Evolutionary conservation across 306 rosid genomes (phyloP).

Genomic region (Citrullus amarus): DNA sequence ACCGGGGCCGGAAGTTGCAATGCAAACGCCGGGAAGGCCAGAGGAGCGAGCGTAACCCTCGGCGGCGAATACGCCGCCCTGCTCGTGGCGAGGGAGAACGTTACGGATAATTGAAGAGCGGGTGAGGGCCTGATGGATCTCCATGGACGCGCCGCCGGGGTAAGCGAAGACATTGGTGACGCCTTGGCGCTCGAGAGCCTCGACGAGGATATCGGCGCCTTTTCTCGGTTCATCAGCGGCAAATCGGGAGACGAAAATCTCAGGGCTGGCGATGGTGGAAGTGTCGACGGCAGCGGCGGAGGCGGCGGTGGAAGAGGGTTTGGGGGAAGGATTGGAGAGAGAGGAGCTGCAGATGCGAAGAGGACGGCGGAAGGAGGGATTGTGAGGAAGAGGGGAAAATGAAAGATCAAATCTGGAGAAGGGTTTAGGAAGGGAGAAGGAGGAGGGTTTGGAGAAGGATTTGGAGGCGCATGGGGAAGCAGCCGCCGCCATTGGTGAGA

Average conservation of each 20-base stretch:
- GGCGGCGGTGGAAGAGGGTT: conserved; percentile 15
- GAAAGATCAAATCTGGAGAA: conserved; percentile 17
- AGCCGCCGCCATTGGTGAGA: conserved; percentile 44
- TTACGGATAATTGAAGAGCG: conserved; percentile 55
- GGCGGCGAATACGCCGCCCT: conserved; percentile 80
- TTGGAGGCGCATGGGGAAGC: conserved; percentile 18
- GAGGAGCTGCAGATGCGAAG: conserved; percentile 22
- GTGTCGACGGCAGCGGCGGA: neutral
- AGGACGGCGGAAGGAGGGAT: conserved; percentile 8
- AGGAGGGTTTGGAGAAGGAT: conserved; percentile 12
- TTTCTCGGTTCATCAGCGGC: conserved; percentile 44
- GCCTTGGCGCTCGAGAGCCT: conserved; percentile 76
- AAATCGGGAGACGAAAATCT: conserved; percentile 27
- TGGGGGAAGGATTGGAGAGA: conserved; percentile 19
- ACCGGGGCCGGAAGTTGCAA: conserved; percentile 92
- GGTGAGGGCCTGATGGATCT: conserved; percentile 91
- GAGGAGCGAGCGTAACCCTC: conserved; percentile 86
- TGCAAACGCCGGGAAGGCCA: conserved; percentile 71
- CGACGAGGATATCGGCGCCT: conserved; percentile 82
- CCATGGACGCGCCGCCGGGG: conserved; percentile 94
- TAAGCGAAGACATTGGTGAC: conserved; percentile 72
- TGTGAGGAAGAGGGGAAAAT: conserved; percentile 13
- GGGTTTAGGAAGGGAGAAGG: conserved; percentile 6
- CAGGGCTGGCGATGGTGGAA: neutral
- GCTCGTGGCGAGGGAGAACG: conserved; percentile 83